Evolutionary conservation across 768 basidiomycete species (phyloP), one percentile per base, ranked within the genome.

Genomic region (Lanmaoa pseudosensibilis): DNA sequence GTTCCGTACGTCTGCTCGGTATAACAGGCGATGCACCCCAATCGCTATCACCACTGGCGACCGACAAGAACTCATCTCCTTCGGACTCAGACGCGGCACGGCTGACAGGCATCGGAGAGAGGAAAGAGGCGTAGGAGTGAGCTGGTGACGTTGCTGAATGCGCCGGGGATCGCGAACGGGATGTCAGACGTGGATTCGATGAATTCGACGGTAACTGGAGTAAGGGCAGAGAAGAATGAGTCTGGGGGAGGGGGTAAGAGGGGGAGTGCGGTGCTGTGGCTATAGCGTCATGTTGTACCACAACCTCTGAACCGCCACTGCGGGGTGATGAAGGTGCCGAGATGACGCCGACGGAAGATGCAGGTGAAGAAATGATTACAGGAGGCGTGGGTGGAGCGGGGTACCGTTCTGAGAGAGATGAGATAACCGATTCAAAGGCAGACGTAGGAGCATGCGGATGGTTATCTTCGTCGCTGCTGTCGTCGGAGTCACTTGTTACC

Each of bases 391-490:
- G 61, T 13, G 71, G 62, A 9, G 62, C 65, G 15, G 70, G 71
- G 49, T 71, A 71, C 15, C 70, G 65, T 39, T 71, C 67, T 8
- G 70, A 71, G 9, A 71, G 63, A 18, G 70, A 71, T 2, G 63
- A 61, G n/a, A 71, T 37, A 32, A 58, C 9, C 1, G 63, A 64
- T 16, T 0, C 56, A 30, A 56, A 47, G 38, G 46, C 27, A n/a
- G 65, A 25, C 0, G 38, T 21, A 15, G 55, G 50, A 18, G 46
- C 38, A 16, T 18, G 38, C 12, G 49, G 50, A 18, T 55, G 25
- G 16, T 39, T 16, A 18, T 57, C 57, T 19, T 52, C 47, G 21
- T 50, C 41, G 21, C 46, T 23, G 5, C 12, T 37, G 36, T 50
- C 51, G 16, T 62, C 60, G 7, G 49, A 50, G 11, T 3, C 34